Conservation (phyloP, 768 basidiomycete genomes). For the Lactifluus subvellereus region DNA sequence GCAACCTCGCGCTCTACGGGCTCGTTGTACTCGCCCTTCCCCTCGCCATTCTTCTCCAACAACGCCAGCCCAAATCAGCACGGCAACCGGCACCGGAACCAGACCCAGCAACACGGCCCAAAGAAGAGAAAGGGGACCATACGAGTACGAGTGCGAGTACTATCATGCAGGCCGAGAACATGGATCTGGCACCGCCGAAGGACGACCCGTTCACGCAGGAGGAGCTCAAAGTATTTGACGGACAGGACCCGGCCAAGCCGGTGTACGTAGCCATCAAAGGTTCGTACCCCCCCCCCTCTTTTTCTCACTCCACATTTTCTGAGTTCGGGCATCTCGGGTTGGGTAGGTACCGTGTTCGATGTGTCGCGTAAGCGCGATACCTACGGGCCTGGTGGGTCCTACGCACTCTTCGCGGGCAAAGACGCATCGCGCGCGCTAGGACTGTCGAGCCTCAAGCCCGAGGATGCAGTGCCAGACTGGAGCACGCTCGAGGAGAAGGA, state of each 20-base stretch:
- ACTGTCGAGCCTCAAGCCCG: conserved; percentile 77
- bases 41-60: conserved; percentile 28
- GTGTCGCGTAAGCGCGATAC: conserved; percentile 81
- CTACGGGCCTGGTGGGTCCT: conserved; percentile 77
- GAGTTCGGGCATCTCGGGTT: not conserved
- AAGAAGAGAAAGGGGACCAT: conserved; percentile 25
- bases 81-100: not conserved
- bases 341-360: conserved; percentile 80
- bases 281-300: conserved; percentile 26
- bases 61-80: conserved; percentile 13
- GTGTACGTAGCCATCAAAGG: conserved; percentile 95
- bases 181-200: conserved; percentile 64
- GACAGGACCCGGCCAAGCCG: conserved; percentile 54
- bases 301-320: not conserved
- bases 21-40: conserved; percentile 34
- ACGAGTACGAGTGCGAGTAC: conserved; percentile 37
- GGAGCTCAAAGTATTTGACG: conserved; percentile 67
- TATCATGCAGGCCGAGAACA: conserved; percentile 65
- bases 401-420: conserved; percentile 87
- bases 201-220: conserved; percentile 69
- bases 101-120: conserved; percentile 20
- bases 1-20: conserved; percentile 29
- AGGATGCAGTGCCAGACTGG: conserved; percentile 87
- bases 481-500: conserved; percentile 67
- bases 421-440: conserved; percentile 89